Percentiles rank a stretch among this genome's conserved stretches.
Conservation (phyloP, 1,139 yeast species). For the Yamadazyma taylorii region DNA sequence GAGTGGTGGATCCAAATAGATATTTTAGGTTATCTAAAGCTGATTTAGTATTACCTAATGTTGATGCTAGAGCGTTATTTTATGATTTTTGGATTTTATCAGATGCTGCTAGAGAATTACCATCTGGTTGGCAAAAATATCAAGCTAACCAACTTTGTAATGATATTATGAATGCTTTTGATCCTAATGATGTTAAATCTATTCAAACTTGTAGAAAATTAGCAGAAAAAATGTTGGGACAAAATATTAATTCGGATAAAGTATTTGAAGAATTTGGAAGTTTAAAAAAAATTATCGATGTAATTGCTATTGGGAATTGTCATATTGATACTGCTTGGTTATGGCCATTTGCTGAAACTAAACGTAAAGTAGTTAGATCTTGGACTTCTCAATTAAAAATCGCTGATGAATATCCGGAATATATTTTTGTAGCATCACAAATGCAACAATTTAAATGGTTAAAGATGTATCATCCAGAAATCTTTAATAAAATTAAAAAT, state of each 20-base stretch:
- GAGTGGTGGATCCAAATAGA: slow-evolving; percentile 63
- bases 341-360: slow-evolving; percentile 98
- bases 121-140: slow-evolving; percentile 72
- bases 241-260: slow-evolving; percentile 57
- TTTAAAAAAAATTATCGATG: slow-evolving; percentile 40
- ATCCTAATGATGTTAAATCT: slow-evolving; percentile 49
- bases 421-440: slow-evolving; percentile 91
- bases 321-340: slow-evolving; percentile 98
- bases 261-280: slow-evolving; percentile 46
- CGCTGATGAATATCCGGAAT: slow-evolving; percentile 88
- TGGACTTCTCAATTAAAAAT: slow-evolving; percentile 92
- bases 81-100: slow-evolving; percentile 86
- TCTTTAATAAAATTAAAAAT: slow-evolving; percentile 60
- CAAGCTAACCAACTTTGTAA: slow-evolving; percentile 78
- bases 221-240: slow-evolving; percentile 66
- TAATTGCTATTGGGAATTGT: slow-evolving; percentile 87
- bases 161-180: slow-evolving; percentile 79
- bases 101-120: slow-evolving; percentile 88
- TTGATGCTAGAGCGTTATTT: slow-evolving; percentile 73
- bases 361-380: slow-evolving; percentile 85
- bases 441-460: slow-evolving; percentile 97
- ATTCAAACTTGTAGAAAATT: slow-evolving; percentile 64
- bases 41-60: slow-evolving; percentile 78
- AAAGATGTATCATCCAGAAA: slow-evolving; percentile 77
- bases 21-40: slow-evolving; percentile 67